phyloP scores from a whole-genome alignment of 2,329 filamentous ascomycete genomes.

The Trichoderma lentiforme region DNA sequence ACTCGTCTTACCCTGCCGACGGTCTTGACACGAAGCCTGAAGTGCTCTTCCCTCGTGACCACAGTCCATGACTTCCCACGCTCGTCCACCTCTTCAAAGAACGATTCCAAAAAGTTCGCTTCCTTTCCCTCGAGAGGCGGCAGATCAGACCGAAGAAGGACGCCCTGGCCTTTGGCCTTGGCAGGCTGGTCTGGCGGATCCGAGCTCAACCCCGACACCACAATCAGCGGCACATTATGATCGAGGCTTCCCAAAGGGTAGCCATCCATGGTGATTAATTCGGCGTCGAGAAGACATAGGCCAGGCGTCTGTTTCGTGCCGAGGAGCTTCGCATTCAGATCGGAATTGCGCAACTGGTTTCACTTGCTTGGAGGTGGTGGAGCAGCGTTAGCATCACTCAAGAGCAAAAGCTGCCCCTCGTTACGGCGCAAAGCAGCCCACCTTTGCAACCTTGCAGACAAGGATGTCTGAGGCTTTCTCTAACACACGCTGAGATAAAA shows the following conservation, averaged over 20 bases:
- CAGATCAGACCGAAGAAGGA: conserved; percentile 67
- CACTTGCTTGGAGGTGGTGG: background rate
- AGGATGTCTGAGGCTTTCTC: background rate
- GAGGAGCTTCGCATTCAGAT: conserved; percentile 6
- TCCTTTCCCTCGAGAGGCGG: conserved; percentile 63
- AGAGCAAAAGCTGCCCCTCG: conserved; percentile 9
- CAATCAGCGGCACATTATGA: conserved; percentile 81
- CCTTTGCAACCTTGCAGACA: background rate
- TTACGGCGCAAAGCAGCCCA: conserved; percentile 7
- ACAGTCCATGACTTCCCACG: conserved; percentile 64
- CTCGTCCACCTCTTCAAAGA: conserved; percentile 64
- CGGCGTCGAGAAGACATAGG: conserved; percentile 20
- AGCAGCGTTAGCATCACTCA: conserved; percentile 1
- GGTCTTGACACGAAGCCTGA: conserved; percentile 66
- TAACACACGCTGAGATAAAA: background rate
- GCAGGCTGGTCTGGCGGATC: conserved; percentile 42
- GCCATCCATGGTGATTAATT: conserved; percentile 62
- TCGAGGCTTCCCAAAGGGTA: conserved; percentile 76
- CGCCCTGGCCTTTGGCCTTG: conserved; percentile 55
- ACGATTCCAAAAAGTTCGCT: conserved; percentile 61
- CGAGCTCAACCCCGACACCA: conserved; percentile 70
- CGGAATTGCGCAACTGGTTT: conserved; percentile 4
- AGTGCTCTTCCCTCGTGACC: conserved; percentile 49
- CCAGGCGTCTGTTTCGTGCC: background rate
- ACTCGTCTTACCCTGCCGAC: conserved; percentile 72